phyloP scores from a whole-genome alignment of 805 yeast species.

The Blastobotrys parvus region DNA sequence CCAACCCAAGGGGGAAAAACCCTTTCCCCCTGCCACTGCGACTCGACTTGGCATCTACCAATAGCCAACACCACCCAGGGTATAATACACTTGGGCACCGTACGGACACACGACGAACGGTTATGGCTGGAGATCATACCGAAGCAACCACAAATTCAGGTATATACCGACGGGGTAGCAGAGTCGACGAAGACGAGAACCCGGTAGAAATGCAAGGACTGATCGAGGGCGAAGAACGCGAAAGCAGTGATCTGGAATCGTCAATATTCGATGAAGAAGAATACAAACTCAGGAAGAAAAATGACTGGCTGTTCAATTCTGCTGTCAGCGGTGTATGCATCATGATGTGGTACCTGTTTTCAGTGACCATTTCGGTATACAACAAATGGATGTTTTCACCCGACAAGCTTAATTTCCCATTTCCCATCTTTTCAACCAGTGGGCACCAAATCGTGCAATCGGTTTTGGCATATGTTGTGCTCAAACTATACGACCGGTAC shows the following conservation, averaged over 20 bases:
- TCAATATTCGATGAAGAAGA: too few species aligned
- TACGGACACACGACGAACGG: too few species aligned
- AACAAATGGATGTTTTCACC: constrained; percentile 96
- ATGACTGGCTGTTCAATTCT: not conserved
- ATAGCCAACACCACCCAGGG: too few species aligned
- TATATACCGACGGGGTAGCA: too few species aligned
- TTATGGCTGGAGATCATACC: too few species aligned
- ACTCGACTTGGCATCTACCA: too few species aligned
- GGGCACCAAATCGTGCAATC: constrained; percentile 73
- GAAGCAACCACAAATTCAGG: too few species aligned
- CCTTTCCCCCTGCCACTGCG: too few species aligned
- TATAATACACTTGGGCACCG: too few species aligned
- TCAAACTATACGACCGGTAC: constrained; percentile 11
- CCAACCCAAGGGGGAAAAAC: too few species aligned
- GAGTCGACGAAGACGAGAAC: not conserved
- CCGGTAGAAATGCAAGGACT: constrained; percentile 2
- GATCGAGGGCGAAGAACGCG: constrained; percentile 1
- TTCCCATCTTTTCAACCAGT: constrained; percentile 78
- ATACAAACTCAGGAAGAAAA: not conserved
- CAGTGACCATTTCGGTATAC: constrained; percentile 40
- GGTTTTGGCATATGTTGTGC: constrained; percentile 34
- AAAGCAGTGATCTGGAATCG: too few species aligned
- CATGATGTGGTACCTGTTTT: constrained; percentile 30
- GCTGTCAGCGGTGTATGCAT: constrained; percentile 9
- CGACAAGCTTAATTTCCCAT: constrained; percentile 63